phyloP scores from a whole-genome alignment of 495 filamentous ascomycete species.

The Penicillium samsonianum region DNA sequence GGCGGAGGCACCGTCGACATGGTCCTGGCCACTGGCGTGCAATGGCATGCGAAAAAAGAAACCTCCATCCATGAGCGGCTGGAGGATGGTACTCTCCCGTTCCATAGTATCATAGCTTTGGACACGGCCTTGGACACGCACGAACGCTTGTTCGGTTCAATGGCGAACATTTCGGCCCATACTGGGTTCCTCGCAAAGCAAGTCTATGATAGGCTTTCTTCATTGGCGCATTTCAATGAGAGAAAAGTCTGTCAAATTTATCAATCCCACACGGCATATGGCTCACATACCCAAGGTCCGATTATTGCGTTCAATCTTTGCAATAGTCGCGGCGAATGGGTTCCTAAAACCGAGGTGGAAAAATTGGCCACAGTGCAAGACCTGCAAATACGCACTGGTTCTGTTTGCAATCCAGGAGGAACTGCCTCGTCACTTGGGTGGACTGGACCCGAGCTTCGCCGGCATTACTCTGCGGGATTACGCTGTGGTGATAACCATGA shows the following conservation, averaged over 20 bases:
- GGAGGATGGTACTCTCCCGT: conserved; percentile 87
- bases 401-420: conserved; percentile 89
- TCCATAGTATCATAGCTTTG: conserved; percentile 85
- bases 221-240: conserved; percentile 68
- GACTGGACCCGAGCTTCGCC: conserved; percentile 73
- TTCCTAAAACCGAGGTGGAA: conserved; percentile 81
- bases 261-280: conserved; percentile 47
- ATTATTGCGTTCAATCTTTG: conserved; percentile 82
- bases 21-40: conserved; percentile 43
- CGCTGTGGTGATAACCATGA: conserved; percentile 80
- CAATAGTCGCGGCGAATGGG: conserved; percentile 66
- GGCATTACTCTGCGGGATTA: conserved; percentile 78
- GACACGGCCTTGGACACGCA: conserved; percentile 72
- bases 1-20: conserved; percentile 96
- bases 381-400: conserved; percentile 82
- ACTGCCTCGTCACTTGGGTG: conserved; percentile 68
- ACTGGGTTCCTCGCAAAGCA: conserved; percentile 62
- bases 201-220: conserved; percentile 58
- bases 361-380: conserved; percentile 74
- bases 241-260: conserved; percentile 66
- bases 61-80: conserved; percentile 74
- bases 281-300: conserved; percentile 63
- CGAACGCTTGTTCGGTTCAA: conserved; percentile 65
- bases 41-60: conserved; percentile 73
- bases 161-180: conserved; percentile 73